phyloP scores from a whole-genome alignment of 345 rosid species.

The Sisymbrium irio region DNA sequence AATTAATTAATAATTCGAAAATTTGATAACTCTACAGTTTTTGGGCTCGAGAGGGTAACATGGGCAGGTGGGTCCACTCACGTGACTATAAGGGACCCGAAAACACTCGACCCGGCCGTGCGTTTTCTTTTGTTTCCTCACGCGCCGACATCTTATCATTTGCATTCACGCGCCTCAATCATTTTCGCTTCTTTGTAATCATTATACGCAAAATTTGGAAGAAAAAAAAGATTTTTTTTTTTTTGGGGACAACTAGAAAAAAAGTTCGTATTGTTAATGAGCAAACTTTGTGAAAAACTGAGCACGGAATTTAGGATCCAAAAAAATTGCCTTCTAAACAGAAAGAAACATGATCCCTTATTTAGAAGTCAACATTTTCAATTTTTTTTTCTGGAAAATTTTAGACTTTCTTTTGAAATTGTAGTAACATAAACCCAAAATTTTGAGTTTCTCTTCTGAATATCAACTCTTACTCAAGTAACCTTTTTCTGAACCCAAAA shows the following conservation, averaged over 20 bases:
- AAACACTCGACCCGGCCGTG: constrained; percentile 39
- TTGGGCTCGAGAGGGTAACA: constrained; percentile 34
- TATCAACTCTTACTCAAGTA: background rate
- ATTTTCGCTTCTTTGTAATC: constrained; percentile 12
- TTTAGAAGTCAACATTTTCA: too few relatives aligned
- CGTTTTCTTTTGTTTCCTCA: constrained; percentile 29
- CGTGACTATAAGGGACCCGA: constrained; percentile 34
- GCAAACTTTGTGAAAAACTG: background rate
- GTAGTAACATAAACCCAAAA: too few relatives aligned
- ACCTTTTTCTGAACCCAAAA: background rate
- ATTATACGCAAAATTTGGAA: constrained; percentile 2
- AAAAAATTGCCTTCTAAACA: too few relatives aligned
- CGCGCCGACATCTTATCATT: constrained; percentile 33
- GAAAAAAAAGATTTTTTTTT: background rate
- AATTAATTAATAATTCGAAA: background rate
- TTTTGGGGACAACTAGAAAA: background rate
- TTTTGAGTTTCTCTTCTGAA: too few relatives aligned
- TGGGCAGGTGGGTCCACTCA: constrained; percentile 35
- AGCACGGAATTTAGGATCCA: background rate
- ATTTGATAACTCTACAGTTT: background rate
- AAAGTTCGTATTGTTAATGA: background rate
- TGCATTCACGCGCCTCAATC: constrained; percentile 17
- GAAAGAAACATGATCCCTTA: too few relatives aligned
- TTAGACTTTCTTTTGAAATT: too few relatives aligned
- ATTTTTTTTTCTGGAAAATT: too few relatives aligned